Percentiles rank a stretch among this genome's conserved stretches.
Evolutionary conservation across 2,329 filamentous ascomycete genomes (phyloP).

Genomic region (Pyricularia grisea): DNA sequence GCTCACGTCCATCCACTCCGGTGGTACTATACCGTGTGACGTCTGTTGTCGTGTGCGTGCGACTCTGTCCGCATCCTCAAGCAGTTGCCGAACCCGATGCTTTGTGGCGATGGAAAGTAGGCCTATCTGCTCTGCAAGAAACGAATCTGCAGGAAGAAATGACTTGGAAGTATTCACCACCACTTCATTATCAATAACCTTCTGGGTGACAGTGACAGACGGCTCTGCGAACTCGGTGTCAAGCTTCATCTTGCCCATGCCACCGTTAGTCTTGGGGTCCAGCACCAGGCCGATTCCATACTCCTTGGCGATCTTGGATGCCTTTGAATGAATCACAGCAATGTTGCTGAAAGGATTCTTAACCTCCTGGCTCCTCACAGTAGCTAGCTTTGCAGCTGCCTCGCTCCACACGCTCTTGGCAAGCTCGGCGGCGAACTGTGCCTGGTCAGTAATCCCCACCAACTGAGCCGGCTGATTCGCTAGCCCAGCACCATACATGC

Average conservation of each 20-base stretch:
- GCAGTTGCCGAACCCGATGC: constrained; percentile 62
- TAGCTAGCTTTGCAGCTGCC: constrained; percentile 52
- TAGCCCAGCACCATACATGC: constrained; percentile 56
- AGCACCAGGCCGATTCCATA: constrained; percentile 46
- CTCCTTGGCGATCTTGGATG: constrained; percentile 47
- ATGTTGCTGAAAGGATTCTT: constrained; percentile 65
- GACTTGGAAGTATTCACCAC: constrained; percentile 55
- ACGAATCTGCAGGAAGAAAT: constrained; percentile 66
- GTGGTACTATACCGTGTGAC: constrained; percentile 69
- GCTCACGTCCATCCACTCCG: constrained; percentile 67
- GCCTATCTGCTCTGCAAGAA: constrained; percentile 72
- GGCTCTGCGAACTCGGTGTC: constrained; percentile 41
- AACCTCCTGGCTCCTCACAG: constrained; percentile 57
- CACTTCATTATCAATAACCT: constrained; percentile 51
- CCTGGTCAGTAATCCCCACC: constrained; percentile 38
- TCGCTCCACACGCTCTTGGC: constrained; percentile 57
- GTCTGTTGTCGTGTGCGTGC: constrained; percentile 64
- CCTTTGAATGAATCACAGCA: constrained; percentile 48
- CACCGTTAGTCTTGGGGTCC: constrained; percentile 39
- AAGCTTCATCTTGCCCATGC: constrained; percentile 37
- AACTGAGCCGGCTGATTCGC: constrained; percentile 52
- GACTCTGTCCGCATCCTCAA: constrained; percentile 68
- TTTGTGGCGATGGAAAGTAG: constrained; percentile 76
- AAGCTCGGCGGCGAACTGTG: constrained; percentile 56
- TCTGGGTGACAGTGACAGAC: constrained; percentile 43